Evolutionary conservation across 192 early-diverging fungal species (phyloP), one percentile per base, ranked within the genome.

Genomic region (Phycomyces nitens): DNA sequence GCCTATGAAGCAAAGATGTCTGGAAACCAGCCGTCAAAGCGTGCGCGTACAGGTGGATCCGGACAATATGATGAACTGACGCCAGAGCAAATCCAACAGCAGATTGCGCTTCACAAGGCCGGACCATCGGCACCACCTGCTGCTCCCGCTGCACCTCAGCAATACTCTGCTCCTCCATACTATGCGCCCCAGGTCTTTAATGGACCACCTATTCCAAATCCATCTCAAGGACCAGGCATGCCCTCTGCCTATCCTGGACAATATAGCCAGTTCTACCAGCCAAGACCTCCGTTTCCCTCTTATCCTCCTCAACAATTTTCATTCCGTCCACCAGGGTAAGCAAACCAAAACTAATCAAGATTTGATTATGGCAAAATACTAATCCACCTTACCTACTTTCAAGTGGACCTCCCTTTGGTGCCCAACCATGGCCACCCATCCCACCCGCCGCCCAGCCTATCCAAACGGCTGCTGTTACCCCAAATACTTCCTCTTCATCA

Each of bases 1-100:
- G 88, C 85, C 1, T 89, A 95, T 65, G 82, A 84, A 68, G 65
- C 76, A 58, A 58, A 43, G 41, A 52, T 56, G 18, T 81, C 76
- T 47, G 60, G 66, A 56, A 55, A 50, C 47, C 78, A 79, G 10
- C 78, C 72, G 7, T 56, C 56, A 0, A 78, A 72, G 26, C 82
- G 82, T 50, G 62, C 74, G 24, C 66, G 66, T n/a, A 77, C 77
- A 34, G 59, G 27, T 41, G 57, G 69, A 23, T 63, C 74, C 0
- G 72, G 63, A n/a, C 60, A 76, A 21, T 64, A 66, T 16, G 58
- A 64, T 44, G 74, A 82, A 44, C 42, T 75, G 53, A 73, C 73
- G 21, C 66, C 43, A 26, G 72, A 67, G 53, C 69, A 79, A 53
- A 68, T 82, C 40, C 73, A 74, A 65, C 65, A 22, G 8, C 74